Percentiles rank a stretch among this genome's conserved stretches.
Evolutionary conservation across 371 early-diverging fungal species (phyloP).

Genomic region (Lichtheimia hyalospora): DNA sequence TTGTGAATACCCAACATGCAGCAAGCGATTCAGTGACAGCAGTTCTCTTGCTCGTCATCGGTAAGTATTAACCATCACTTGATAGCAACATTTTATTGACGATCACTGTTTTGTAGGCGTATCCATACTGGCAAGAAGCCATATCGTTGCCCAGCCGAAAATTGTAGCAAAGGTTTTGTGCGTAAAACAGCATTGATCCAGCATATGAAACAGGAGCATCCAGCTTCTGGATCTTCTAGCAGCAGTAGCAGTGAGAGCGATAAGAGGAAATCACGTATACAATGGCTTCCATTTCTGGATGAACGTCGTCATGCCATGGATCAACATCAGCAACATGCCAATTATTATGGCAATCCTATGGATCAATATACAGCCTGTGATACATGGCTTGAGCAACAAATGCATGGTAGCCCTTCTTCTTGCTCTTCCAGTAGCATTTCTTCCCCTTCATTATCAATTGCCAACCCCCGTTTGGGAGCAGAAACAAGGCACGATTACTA

Average conservation of each 20-base stretch:
- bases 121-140: conserved; percentile 75
- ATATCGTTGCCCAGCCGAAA: conserved; percentile 58
- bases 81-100: not conserved
- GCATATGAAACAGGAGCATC: conserved; percentile 54
- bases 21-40: conserved; percentile 75
- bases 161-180: conserved; percentile 65
- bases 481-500: no score
- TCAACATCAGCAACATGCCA: no score
- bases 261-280: conserved; percentile 36
- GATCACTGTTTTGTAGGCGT: conserved; percentile 24
- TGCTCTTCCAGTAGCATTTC: no score
- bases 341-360: no score
- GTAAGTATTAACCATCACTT: conserved; percentile 9
- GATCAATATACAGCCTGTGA: no score
- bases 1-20: conserved; percentile 71
- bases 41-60: conserved; percentile 51
- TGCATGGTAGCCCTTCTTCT: no score
- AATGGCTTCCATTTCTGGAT: conserved; percentile 47
- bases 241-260: conserved; percentile 5
- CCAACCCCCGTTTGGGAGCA: no score
- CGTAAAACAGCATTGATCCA: conserved; percentile 71
- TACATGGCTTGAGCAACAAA: no score
- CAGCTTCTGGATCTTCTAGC: conserved; percentile 1
- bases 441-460: no score
- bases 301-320: conserved; percentile 16